Conservation (phyloP, 1,139 yeast species). For the Lodderomyces orthopsilosis region DNA sequence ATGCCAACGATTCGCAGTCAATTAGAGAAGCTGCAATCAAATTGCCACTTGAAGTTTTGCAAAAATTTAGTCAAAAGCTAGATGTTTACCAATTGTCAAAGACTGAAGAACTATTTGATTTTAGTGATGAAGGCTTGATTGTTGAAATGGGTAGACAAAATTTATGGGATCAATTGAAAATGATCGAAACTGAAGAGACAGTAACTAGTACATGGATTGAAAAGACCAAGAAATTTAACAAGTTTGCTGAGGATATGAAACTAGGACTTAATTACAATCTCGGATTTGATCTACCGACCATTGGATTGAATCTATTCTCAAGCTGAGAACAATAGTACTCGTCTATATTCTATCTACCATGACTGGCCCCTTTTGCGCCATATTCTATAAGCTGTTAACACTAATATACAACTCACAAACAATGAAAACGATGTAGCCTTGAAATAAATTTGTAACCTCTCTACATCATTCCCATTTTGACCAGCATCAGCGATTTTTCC, state of each 20-base stretch:
- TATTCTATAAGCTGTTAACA: constrained; percentile 34
- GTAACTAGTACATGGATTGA: constrained; percentile 13
- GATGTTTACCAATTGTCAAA: neutral
- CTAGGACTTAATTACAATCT: constrained; percentile 1
- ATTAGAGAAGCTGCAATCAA: neutral
- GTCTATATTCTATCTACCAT: neutral
- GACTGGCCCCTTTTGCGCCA: constrained; percentile 30
- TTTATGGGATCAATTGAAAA: constrained; percentile 4
- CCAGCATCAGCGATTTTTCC: constrained; percentile 61
- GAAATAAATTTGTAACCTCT: constrained; percentile 25
- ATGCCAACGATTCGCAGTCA: neutral
- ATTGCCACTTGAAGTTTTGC: constrained; percentile 3
- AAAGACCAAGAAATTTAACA: constrained; percentile 4
- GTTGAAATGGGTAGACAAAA: constrained; percentile 3
- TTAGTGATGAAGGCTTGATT: constrained; percentile 4
- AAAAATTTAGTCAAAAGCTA: constrained; percentile 2
- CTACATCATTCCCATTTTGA: constrained; percentile 5
- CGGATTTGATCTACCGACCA: neutral
- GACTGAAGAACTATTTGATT: neutral
- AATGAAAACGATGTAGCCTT: constrained; percentile 31
- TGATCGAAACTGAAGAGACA: constrained; percentile 4
- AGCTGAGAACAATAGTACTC: neutral
- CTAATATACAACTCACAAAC: constrained; percentile 27
- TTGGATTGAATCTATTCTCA: neutral
- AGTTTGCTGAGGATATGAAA: constrained; percentile 2